Evolutionary conservation across 371 early-diverging fungal species (phyloP), one percentile per base, ranked within the genome.

Genomic region (Basidiobolus meristosporus): DNA sequence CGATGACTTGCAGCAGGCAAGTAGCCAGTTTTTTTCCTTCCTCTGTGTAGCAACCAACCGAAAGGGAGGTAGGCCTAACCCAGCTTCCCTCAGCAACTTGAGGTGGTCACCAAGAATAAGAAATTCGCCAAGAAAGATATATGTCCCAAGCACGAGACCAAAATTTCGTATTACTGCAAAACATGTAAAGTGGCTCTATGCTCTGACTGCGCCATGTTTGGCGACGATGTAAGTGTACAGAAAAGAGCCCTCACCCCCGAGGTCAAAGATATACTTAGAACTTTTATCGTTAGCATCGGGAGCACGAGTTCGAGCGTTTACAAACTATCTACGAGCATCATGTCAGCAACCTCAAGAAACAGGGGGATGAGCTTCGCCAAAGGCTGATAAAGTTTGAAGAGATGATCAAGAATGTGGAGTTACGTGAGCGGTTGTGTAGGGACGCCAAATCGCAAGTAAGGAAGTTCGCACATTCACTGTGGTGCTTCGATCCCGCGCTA

Each of bases 181-280:
- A 42, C 42, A 6, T 42, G 42, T 14, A 12, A 42, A 20, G 22
- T 42, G 3, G 20, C 42, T 11, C 22, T 42, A 6, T 42, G 42
- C 16, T 42, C 42, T 3, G 42, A 42, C 16, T 42, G 42, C 34
- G 42, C 34, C 23, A 42, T 42, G 42, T 19, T 42, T 32, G 42
- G 19, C 3, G n/a, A 26, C 15, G 34, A 42, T 15, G 42, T 42
- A 42, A n/a, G 7, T 11, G 15, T 17, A n/a, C 26, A 3, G 26
- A 5, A 5, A 26, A 26, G 9, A 26, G 26, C 26, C 26, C 9
- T 26, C 26, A 26, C 26, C 5, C 26, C 26, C 26, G n/a, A n/a
- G n/a, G n/a, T n/a, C n/a, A n/a, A n/a, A n/a, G n/a, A n/a, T n/a
- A n/a, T n/a, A n/a, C n/a, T n/a, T n/a, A n/a, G n/a, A n/a, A n/a